A percentile compares a stretch with the other conserved stretches of the same genome.
Evolutionary conservation across 495 filamentous ascomycete genomes (phyloP).

Genomic region (Neurospora sp.): DNA sequence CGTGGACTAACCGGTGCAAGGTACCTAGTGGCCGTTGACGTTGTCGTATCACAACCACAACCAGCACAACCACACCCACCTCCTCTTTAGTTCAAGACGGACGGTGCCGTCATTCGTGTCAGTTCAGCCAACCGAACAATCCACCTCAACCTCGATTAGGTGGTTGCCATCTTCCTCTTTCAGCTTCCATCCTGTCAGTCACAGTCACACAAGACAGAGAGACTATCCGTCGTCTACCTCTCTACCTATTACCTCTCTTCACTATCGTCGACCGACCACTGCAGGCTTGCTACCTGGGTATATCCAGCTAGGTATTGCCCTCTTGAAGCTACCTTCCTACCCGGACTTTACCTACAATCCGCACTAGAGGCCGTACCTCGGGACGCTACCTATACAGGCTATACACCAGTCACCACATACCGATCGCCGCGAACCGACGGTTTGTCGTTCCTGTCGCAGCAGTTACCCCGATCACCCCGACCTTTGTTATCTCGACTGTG

Average conservation of each 20-base stretch:
- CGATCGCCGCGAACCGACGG: background rate
- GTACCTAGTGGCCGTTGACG: background rate
- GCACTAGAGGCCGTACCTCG: background rate
- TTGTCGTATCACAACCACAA: background rate
- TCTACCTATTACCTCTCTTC: background rate
- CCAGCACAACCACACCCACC: background rate
- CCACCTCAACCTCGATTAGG: background rate
- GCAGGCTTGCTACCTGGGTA: background rate
- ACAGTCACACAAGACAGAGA: background rate
- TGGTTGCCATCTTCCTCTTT: background rate
- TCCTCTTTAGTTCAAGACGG: background rate
- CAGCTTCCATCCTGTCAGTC: background rate
- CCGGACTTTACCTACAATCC: background rate
- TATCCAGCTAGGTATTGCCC: background rate
- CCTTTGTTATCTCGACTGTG: background rate
- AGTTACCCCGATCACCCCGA: background rate
- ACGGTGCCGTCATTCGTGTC: background rate
- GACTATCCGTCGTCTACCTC: background rate
- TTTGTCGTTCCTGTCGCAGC: background rate
- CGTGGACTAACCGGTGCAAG: background rate
- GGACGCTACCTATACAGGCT: background rate
- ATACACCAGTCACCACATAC: background rate
- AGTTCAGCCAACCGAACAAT: background rate
- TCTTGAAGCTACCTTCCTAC: background rate
- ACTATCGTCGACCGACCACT: background rate